Percentiles rank a stretch among this genome's conserved stretches.
These are phyloP conservation scores for Fusarium concolor DNA, from an alignment of 2,329 filamentous ascomycete species.

Conservation along the genomic window DNA sequence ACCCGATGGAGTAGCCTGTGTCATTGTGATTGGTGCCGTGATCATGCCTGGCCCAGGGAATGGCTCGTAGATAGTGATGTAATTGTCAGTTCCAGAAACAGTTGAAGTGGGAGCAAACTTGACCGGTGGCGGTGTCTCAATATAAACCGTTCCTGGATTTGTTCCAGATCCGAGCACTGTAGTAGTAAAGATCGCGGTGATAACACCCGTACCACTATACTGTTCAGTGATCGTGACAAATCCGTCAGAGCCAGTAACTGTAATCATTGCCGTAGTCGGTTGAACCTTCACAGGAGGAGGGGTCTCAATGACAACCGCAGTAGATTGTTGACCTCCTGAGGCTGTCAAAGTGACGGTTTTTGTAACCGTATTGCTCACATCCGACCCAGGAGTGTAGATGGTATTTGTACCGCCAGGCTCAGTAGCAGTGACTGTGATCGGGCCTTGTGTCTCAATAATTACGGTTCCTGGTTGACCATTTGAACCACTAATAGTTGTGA, in stretches of 20 bases:
- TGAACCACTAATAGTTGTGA: constrained; percentile 28
- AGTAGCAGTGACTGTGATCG: constrained; percentile 24
- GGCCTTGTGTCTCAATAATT: constrained; percentile 33
- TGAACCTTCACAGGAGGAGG: constrained; percentile 24
- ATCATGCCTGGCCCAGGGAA: constrained; percentile 31
- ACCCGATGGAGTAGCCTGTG: constrained; percentile 14
- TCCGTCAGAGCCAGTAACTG: constrained; percentile 9
- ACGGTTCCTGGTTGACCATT: constrained; percentile 33
- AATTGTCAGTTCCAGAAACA: constrained; percentile 21
- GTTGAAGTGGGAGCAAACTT: constrained; percentile 26
- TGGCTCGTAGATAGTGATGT: constrained; percentile 29
- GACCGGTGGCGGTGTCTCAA: constrained; percentile 26
- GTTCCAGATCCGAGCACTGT: constrained; percentile 23
- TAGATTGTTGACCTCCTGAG: constrained; percentile 11
- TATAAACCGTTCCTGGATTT: constrained; percentile 27
- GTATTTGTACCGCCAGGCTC: constrained; percentile 15
- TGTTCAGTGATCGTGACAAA: constrained; percentile 17
- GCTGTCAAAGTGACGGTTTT: constrained; percentile 21
- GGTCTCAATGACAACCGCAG: constrained; percentile 22
- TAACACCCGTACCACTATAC: constrained; percentile 17
- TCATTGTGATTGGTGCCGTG: constrained; percentile 30
- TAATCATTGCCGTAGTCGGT: constrained; percentile 9
- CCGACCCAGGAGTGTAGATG: constrained; percentile 27
- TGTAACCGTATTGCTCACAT: constrained; percentile 18
- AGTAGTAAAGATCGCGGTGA: constrained; percentile 29